A percentile compares a stretch with the other conserved stretches of the same genome.
Conservation (phyloP, 495 filamentous ascomycete species). For the Hypoxylon fragiforme region DNA sequence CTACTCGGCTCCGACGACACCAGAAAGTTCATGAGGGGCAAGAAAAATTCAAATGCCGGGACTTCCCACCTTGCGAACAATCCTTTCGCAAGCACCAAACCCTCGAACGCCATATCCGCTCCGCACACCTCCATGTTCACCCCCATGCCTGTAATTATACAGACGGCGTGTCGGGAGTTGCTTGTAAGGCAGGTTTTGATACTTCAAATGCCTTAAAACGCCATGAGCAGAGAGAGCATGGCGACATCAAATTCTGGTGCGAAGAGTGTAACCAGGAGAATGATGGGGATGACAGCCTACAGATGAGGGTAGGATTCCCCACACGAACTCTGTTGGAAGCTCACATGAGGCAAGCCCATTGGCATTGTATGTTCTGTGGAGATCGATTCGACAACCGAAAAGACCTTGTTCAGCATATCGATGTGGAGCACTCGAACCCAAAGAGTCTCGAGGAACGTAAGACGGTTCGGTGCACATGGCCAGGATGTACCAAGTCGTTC, state of each 20-base stretch:
- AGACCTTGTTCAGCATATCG: conserved; percentile 69
- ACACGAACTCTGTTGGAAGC: conserved; percentile 69
- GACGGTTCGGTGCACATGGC: conserved; percentile 62
- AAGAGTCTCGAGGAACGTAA: conserved; percentile 64
- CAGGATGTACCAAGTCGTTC: conserved; percentile 71
- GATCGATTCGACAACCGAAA: conserved; percentile 61
- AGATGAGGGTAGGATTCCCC: conserved; percentile 60
- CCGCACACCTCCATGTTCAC: conserved; percentile 67
- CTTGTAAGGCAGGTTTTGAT: conserved; percentile 73
- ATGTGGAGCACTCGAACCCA: conserved; percentile 63
- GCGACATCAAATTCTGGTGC: conserved; percentile 70
- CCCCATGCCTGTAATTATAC: conserved; percentile 67
- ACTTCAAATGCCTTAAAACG: conserved; percentile 66
- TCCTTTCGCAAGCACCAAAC: conserved; percentile 88
- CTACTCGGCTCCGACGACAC: conserved; percentile 71
- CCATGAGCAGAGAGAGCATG: conserved; percentile 73
- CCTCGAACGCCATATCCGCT: conserved; percentile 77
- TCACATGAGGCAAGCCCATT: conserved; percentile 72
- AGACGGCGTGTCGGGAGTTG: conserved; percentile 57
- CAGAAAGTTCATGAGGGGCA: conserved; percentile 66
- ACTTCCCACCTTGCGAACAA: conserved; percentile 71
- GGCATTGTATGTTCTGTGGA: conserved; percentile 73
- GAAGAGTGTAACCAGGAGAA: conserved; percentile 58
- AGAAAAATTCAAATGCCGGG: conserved; percentile 71
- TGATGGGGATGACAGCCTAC: conserved; percentile 28